Evolutionary conservation across 305 asterid species (phyloP).

Genomic region (Rubia occidens): DNA sequence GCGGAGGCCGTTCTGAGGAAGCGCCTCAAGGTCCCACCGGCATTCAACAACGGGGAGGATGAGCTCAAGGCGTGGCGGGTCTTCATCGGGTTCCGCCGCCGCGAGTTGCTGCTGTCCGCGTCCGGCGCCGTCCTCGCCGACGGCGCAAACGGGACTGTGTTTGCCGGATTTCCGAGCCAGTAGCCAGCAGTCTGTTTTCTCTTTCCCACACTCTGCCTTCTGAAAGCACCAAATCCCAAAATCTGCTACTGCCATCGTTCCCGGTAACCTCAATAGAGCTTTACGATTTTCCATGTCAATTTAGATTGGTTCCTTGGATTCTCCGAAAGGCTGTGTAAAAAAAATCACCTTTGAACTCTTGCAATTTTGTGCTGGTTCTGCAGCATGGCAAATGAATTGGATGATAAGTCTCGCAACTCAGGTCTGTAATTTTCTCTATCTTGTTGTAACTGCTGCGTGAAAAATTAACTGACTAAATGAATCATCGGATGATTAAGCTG

Average conservation of each 20-base stretch:
- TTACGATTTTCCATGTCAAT: constrained; percentile 4
- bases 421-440: constrained; percentile 15
- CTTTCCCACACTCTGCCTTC: constrained; percentile 15
- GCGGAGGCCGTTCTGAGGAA: too few relatives aligned
- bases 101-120: too few relatives aligned
- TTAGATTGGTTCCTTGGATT: background rate
- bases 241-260: constrained; percentile 6
- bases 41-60: too few relatives aligned
- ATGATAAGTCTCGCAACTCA: constrained; percentile 20
- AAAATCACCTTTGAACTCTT: background rate
- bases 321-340: background rate
- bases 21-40: too few relatives aligned
- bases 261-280: constrained; percentile 12
- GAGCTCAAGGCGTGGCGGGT: too few relatives aligned
- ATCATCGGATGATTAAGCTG: background rate
- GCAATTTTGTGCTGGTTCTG: constrained; percentile 11
- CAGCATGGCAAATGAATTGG: constrained; percentile 27
- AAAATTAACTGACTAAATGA: background rate
- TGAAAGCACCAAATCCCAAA: constrained; percentile 14
- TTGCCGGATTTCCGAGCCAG: too few relatives aligned
- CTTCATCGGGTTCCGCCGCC: too few relatives aligned
- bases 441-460: background rate
- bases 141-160: too few relatives aligned
- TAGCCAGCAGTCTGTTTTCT: background rate
- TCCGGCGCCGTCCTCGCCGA: too few relatives aligned